Evolutionary conservation across 345 rosid species (phyloP), one percentile per base, ranked within the genome.

Genomic region (Corchorus olitorius): DNA sequence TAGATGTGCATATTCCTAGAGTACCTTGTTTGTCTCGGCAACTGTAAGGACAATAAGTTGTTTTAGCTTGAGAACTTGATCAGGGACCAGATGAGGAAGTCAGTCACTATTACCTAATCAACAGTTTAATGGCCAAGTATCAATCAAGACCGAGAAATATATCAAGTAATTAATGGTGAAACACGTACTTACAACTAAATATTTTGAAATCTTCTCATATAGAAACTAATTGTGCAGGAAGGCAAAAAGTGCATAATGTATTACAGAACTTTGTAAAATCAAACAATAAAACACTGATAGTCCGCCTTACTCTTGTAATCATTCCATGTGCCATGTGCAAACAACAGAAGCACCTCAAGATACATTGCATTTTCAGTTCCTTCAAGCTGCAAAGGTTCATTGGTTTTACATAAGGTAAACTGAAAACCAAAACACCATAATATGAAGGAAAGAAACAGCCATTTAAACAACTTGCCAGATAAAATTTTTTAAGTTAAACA

Each of bases 41-140:
- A 92, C 90, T 55, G 97, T 89, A 75, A 96, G 99, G 59, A 96
- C 91, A 70, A 98, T 93, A 41, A 96, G 97, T 84, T 94, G 98
- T 84, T 91, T 96, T 59, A 92, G 84, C 89, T 96, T 96, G 34
- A 91, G 92, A 79, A 89, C 83, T 86, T 96, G 99, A 63, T 88
- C 94, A 80, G 97, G 90, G 80, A 75, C 76, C 87, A 96, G 74
- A 27, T 78, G 88, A 2, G 93, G 97, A 75, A 93, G 85, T 73
- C 65, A 81, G 50, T 68, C 80, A 59, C 85, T 79, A 78, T 87
- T 89, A 85, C 86, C 99, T 96, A 81, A 80, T 72, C 11, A 78
- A 73, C 9, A 60, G 58, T 49, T 75, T 70, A 80, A 56, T 20
- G 17, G 11, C 27, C 75, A 66, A 67, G 61, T 45, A 81, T 43